Evolutionary conservation across 345 rosid genomes (phyloP).

Genomic region (Populus tremula): DNA sequence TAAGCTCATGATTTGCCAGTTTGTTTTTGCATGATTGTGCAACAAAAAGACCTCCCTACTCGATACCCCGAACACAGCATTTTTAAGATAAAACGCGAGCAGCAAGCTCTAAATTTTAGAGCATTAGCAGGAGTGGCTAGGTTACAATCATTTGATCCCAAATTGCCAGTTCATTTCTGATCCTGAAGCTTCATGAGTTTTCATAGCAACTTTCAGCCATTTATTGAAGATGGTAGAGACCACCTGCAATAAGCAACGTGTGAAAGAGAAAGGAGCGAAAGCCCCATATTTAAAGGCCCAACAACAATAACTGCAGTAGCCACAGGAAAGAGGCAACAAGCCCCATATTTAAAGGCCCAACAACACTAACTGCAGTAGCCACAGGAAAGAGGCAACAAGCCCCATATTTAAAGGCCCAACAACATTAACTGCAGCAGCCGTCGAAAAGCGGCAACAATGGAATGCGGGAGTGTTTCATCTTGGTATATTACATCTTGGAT

Average conservation of each 20-base stretch:
- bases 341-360: too few species aligned
- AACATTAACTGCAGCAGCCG: too few species aligned
- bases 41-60: too few species aligned
- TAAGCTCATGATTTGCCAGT: background rate
- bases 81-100: background rate
- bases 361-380: too few species aligned
- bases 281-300: background rate
- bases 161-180: background rate
- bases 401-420: too few species aligned
- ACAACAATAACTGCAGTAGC: background rate
- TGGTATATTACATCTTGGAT: constrained; percentile 13
- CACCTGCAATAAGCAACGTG: too few species aligned
- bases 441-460: too few species aligned
- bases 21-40: background rate
- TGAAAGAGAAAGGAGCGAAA: background rate
- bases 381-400: background rate
- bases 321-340: background rate
- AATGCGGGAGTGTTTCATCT: background rate
- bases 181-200: background rate
- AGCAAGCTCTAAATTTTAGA: background rate
- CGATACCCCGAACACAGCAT: background rate
- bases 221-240: background rate
- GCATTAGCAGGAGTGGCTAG: background rate
- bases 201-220: background rate
- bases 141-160: background rate